These are phyloP conservation scores for Penicillium hesseltinei DNA, from an alignment of 2,329 filamentous ascomycete species.

Conservation along the genomic window DNA sequence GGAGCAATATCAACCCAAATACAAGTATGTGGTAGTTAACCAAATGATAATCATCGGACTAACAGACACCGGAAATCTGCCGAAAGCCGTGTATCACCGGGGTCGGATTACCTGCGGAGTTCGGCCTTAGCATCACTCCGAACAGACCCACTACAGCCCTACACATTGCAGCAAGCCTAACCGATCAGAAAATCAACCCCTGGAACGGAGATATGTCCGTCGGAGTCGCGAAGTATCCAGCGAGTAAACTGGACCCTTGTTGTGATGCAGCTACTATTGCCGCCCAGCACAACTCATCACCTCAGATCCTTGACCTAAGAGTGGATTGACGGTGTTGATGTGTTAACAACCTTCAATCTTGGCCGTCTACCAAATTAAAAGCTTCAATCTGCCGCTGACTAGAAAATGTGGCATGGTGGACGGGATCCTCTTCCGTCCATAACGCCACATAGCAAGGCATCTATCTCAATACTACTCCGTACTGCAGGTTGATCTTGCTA, in stretches of 20 bases:
- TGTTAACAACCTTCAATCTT: constrained; percentile 17
- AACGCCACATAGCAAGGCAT: constrained; percentile 12
- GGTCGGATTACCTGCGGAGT: constrained; percentile 2
- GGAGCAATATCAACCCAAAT: constrained; percentile 33
- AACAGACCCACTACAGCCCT: not conserved
- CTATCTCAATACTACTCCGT: constrained; percentile 15
- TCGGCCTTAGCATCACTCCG: constrained; percentile 10
- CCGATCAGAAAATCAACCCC: constrained; percentile 3
- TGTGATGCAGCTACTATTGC: not conserved
- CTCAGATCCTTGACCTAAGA: constrained; percentile 18
- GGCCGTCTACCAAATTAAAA: constrained; percentile 20
- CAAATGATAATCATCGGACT: constrained; percentile 45
- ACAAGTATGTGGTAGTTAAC: constrained; percentile 34
- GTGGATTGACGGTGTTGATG: constrained; percentile 14
- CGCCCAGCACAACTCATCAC: not conserved
- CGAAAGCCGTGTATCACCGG: constrained; percentile 2
- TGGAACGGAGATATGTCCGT: constrained; percentile 11
- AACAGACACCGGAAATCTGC: not conserved
- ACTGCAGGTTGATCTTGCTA: constrained; percentile 15
- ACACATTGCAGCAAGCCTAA: constrained; percentile 4
- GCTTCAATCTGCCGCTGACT: constrained; percentile 13
- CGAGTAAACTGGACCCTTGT: constrained; percentile 9
- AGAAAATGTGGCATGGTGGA: not conserved
- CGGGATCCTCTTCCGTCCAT: constrained; percentile 15
- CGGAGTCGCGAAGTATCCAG: not conserved